These are phyloP conservation scores for Fusarium brevicatenulatum DNA, from an alignment of 2,329 filamentous ascomycete genomes.

Conservation along the genomic window DNA sequence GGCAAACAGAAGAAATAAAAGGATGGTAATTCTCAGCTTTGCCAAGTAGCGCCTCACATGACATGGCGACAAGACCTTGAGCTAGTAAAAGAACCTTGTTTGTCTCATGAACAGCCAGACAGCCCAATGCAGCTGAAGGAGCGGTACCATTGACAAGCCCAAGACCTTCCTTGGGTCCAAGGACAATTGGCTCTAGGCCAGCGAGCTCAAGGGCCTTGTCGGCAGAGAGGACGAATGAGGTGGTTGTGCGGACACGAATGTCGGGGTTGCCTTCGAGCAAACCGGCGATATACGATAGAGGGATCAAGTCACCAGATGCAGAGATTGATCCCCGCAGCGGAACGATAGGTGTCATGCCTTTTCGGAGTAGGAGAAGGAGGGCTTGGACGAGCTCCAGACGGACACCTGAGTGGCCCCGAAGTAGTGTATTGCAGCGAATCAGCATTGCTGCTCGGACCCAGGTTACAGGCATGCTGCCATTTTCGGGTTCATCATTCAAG, in stretches of 20 bases:
- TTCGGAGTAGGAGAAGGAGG: fast-evolving
- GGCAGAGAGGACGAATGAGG: fast-evolving
- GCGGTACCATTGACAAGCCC: fast-evolving
- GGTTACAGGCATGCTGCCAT: background rate
- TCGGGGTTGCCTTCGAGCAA: background rate
- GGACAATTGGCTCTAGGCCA: fast-evolving
- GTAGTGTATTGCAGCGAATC: background rate
- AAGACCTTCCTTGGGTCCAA: background rate
- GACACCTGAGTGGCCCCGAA: background rate
- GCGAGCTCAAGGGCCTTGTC: background rate
- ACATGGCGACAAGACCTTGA: background rate
- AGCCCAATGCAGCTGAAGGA: background rate
- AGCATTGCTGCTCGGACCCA: background rate
- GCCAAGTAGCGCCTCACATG: background rate
- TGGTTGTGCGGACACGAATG: background rate
- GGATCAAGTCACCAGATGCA: background rate
- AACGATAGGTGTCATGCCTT: background rate
- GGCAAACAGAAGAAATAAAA: background rate
- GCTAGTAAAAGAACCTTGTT: background rate
- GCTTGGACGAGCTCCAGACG: background rate
- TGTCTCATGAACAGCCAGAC: fast-evolving
- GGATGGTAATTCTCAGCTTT: background rate
- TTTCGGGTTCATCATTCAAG: fast-evolving
- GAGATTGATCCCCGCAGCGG: background rate
- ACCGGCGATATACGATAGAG: background rate